Percentiles rank a stretch among this genome's conserved stretches.
phyloP scores from a whole-genome alignment of 192 early-diverging fungal genomes.

The Lobosporangium transversale region DNA sequence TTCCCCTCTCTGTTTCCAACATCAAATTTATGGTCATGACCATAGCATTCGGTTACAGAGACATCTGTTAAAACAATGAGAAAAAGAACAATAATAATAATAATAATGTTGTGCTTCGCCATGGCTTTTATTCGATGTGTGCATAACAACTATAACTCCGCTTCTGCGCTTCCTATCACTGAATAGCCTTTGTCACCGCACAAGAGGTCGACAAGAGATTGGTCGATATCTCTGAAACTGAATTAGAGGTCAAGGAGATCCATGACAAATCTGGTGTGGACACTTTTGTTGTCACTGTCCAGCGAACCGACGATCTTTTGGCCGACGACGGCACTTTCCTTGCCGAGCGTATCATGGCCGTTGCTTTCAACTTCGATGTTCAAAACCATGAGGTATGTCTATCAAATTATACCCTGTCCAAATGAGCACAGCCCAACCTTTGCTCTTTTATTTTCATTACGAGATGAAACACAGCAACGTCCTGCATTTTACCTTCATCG shows the following conservation, averaged over 20 bases:
- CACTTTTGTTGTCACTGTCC: slow-evolving; percentile 65
- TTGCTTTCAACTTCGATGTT: slow-evolving; percentile 68
- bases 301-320: slow-evolving; percentile 65
- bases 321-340: slow-evolving; percentile 65
- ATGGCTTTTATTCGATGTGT: too few species aligned
- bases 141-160: background rate
- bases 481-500: too few species aligned
- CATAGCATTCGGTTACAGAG: too few species aligned
- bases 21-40: too few species aligned
- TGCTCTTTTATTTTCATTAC: background rate
- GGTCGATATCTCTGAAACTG: slow-evolving; percentile 51
- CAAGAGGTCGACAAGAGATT: slow-evolving; percentile 48
- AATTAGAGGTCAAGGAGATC: slow-evolving; percentile 46
- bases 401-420: background rate
- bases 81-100: too few species aligned
- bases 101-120: too few species aligned
- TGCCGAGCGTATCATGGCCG: slow-evolving; percentile 65
- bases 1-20: background rate
- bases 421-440: background rate
- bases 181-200: slow-evolving; percentile 37
- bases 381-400: slow-evolving; percentile 57
- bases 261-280: slow-evolving; percentile 45
- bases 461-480: background rate
- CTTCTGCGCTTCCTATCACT: background rate
- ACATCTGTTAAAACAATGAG: too few species aligned